Percentiles rank a stretch among this genome's conserved stretches.
phyloP scores from a whole-genome alignment of 2,329 filamentous ascomycete genomes.

The Pestalotiopsis sp. region DNA sequence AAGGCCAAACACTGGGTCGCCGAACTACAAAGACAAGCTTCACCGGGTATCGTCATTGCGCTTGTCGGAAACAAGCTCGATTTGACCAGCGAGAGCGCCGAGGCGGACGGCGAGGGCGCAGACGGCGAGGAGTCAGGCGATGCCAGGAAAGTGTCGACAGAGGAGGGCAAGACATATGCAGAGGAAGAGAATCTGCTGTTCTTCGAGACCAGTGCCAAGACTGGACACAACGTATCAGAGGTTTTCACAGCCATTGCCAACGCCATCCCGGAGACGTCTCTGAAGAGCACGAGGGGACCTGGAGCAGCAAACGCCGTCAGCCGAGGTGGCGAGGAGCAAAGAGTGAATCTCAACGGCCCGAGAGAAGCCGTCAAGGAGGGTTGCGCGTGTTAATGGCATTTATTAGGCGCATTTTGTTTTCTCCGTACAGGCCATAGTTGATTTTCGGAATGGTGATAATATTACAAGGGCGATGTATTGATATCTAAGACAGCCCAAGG shows the following conservation, averaged over 20 bases:
- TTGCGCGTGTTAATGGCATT: conserved; percentile 73
- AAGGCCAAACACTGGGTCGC: conserved; percentile 99
- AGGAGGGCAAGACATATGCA: conserved; percentile 89
- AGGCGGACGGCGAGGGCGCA: conserved; percentile 51
- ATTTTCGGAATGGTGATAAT: not conserved
- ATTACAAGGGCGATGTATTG: not conserved
- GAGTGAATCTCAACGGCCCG: conserved; percentile 81
- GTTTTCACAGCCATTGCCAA: conserved; percentile 99
- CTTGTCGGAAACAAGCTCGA: conserved; percentile 97
- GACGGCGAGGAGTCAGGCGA: conserved; percentile 65
- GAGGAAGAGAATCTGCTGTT: conserved; percentile 94
- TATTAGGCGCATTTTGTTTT: not conserved
- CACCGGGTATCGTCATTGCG: conserved; percentile 94
- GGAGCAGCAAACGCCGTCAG: conserved; percentile 62
- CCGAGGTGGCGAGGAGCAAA: conserved; percentile 66
- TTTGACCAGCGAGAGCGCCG: conserved; percentile 68
- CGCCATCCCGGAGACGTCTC: conserved; percentile 92
- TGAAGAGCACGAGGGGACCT: conserved; percentile 83
- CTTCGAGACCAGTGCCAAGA: conserved; percentile 98
- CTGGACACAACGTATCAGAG: conserved; percentile 88
- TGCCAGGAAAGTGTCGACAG: conserved; percentile 85
- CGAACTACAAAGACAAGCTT: conserved; percentile 93
- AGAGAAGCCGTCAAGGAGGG: conserved; percentile 83
- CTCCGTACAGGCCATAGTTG: not conserved
- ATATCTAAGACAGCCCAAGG: not conserved